Evolutionary conservation across 768 basidiomycete genomes (phyloP), one percentile per base, ranked within the genome.

Genomic region (Boletus reticulatus): DNA sequence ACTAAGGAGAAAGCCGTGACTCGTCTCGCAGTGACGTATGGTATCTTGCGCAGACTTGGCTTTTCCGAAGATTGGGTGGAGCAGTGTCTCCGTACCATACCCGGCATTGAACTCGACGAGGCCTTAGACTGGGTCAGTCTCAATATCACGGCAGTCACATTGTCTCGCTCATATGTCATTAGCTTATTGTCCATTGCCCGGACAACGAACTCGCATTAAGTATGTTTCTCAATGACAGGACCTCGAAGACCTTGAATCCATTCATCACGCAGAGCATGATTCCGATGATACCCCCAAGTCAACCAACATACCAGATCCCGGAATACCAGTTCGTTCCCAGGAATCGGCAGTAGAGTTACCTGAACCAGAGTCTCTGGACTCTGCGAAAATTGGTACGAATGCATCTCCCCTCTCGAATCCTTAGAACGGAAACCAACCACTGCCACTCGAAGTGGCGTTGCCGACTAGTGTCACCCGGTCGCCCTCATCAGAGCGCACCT

Each of bases 121-220:
- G 93, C 91, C 11, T 80, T 89, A 50, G 88, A 94, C 66, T 98
- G 96, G 96, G 93, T 96, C 60, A 53, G 83, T 69, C 24, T 19
- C 34, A 19, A 27, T 22, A 48, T 48, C 24, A 16, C 3, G 4
- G 52, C 32, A 22, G 50, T 43, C 20, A 47, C 24, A 27, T 34
- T 45, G 17, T 38, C 50, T 32, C 43, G 10, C 59, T 62, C 43
- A 68, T n/a, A 22, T 39, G 29, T 19, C 17, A 31, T 41, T 22
- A 93, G 92, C 76, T 93, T 36, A 83, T 80, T 67, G 61, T 85
- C 7, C 80, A 86, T 68, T 88, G 84, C 65, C 65, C 80, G 11
- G 80, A 84, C 53, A 79, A 80, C 42, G 88, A 89, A 58, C 71
- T 89, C 3, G 72, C 71, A 45, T 73, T 72, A 7, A 68, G 68